Evolutionary conservation across 2,329 filamentous ascomycete genomes (phyloP), one percentile per base, ranked within the genome.

Genomic region (Mariannaea elegans): DNA sequence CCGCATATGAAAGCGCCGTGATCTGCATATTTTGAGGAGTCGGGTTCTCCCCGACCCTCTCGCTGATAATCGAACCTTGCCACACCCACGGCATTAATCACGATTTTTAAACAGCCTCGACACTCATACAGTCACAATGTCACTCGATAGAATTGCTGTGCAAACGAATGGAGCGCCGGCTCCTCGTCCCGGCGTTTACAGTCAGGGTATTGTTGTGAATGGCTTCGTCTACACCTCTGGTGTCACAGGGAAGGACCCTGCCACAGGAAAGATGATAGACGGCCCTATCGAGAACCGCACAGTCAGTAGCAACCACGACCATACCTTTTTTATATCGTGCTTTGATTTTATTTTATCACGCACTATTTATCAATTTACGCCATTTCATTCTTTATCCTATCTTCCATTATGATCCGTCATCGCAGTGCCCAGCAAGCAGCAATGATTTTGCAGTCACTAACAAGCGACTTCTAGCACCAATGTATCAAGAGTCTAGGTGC

Each of bases 181-280:
- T 1, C 67, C 48, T 10, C 52, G 52, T 10, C 57, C 56, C 2
- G 56, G 56, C n/a, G 31, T 63, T 29, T 60, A 57, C 36, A 57
- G 27, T 14, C 61, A 51, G 21, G 56, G 56, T 32, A 63, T 60
- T 19, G 52, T 83, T 64, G 87, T 87, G 50, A 85, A 85, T 63
- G 82, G 84, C 59, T 82, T 87, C 62, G 82, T 91, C 75, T 91
- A 85, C 77, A 83, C 89, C 69, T 90, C 88, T 0, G 89, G 89
- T 63, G 86, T 89, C 65, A 88, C 91, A 64, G 88, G 87, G 57
- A 85, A 85, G 57, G 85, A 89, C 72, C 78, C 51, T 1, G 32
- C 78, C 46, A 72, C 75, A 3, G 86, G 85, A 56, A 82, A 84
- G 61, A 78, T 90, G 46, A 79, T 90, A 64, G 79, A 85, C 31